Evolutionary conservation across 2,329 filamentous ascomycete species (phyloP).

Genomic region (Thelonectria discophora): DNA sequence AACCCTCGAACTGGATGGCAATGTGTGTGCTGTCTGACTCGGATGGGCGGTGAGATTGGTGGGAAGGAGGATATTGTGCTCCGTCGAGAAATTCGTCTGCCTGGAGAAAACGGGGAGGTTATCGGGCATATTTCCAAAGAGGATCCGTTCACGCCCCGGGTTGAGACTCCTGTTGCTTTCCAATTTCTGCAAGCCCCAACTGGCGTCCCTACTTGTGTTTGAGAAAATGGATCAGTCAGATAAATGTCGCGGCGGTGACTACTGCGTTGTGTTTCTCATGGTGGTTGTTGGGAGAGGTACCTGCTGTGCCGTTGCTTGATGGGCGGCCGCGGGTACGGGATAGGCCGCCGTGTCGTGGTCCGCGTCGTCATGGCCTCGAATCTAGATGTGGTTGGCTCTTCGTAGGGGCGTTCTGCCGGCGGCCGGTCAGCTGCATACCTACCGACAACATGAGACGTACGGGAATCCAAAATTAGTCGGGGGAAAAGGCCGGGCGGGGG

Average conservation of each 20-base stretch:
- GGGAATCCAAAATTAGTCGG: constrained; percentile 34
- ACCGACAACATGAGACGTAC: constrained; percentile 27
- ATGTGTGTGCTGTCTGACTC: constrained; percentile 17
- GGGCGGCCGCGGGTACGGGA: background rate
- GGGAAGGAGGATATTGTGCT: constrained; percentile 17
- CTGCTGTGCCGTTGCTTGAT: background rate
- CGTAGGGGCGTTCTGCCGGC: constrained; percentile 23
- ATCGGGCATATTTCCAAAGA: constrained; percentile 11
- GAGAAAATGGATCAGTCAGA: constrained; percentile 3
- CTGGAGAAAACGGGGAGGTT: constrained; percentile 33
- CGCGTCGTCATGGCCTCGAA: background rate
- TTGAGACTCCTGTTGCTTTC: constrained; percentile 10
- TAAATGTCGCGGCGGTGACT: constrained; percentile 6
- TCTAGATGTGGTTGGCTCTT: constrained; percentile 18
- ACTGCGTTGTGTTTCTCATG: constrained; percentile 4
- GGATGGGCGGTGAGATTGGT: constrained; percentile 30
- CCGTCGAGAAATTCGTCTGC: constrained; percentile 36
- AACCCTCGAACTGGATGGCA: constrained; percentile 21
- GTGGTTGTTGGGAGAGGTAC: background rate
- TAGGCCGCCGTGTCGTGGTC: constrained; percentile 1
- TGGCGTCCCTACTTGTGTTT: constrained; percentile 18
- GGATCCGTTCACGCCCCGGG: constrained; percentile 3
- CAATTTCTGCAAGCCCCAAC: constrained; percentile 37
- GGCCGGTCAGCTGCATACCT: constrained; percentile 34
- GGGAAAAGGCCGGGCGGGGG: constrained; percentile 23